A percentile compares a stretch with the other conserved stretches of the same genome.
phyloP scores from a whole-genome alignment of 306 rosid species.

The Cucumis sativus region Cucumber_9930_V3 NC_026657.2:17726501-17727000 shows the following conservation, averaged over 20 bases:
- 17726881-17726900: not conserved
- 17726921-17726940: not conserved
- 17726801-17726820: constrained; percentile 85
- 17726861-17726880: not conserved
- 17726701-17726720: constrained; percentile 12
- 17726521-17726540: constrained; percentile 16
- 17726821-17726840: constrained; percentile 85
- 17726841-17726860: constrained; percentile 67
- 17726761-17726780: constrained; percentile 27
- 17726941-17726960: not conserved
- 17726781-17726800: constrained; percentile 55
- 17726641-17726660: constrained; percentile 17
- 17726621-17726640: constrained; percentile 27
- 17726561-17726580: constrained; percentile 54
- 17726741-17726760: constrained; percentile 15
- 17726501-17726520: constrained; percentile 45
- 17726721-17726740: constrained; percentile 16
- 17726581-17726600: constrained; percentile 34
- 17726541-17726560: constrained; percentile 22
- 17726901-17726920: not conserved
- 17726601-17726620: constrained; percentile 32
- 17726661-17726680: constrained; percentile 7
- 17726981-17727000: constrained; percentile 48
- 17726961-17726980: constrained; percentile 35
- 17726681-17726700: constrained; percentile 11